Base-by-base conservation (phyloP, 2,329 filamentous ascomycete genomes). In the Claviceps spartinae region DNA sequence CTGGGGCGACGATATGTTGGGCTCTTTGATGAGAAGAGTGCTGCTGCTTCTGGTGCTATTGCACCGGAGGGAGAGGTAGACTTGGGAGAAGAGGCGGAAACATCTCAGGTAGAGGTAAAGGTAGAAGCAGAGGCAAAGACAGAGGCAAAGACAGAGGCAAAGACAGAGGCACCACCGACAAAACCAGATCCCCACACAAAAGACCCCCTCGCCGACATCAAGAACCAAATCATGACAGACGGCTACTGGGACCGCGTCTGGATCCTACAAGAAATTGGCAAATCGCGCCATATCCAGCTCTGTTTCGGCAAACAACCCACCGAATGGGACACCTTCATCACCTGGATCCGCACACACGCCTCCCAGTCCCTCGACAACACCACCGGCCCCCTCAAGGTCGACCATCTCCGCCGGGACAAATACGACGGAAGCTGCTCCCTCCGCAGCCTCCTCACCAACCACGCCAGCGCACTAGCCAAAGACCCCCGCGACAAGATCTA, bases 401-500 rank as follows among this genome's bases (percentile, higher is more conserved):
- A 55, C 34, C 40, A 41, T 11, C 44, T 56, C 20, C 51, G 53
- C 40, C 20, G 48, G 24, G 51, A 56, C 46, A 56, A 53, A 22
- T 52, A 55, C 53, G 49, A 48, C 51, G 54, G 49, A 11, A 55
- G 51, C 48, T 51, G 53, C 49, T 53, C 55, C 16, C 53, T 56
- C 18, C 47, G 44, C 16, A 49, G 47, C 20, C 52, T 56, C 7
- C 50, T 56, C 46, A 37, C 49, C 22, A 48, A 52, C 49, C 54
- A 57, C 49, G 49, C 42, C 9, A 16, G 22, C 1, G 54, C 56
- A 7, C 43, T 49, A 11, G 52, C 49, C 54, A 51, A 53, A 41
- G 59, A 61, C 47, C 55, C 59, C n/a, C 52, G 57, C 20, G 60
- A 62, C 51, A 62, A 61, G 41, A 57, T 62, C 11, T 62, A 61